Conservation (phyloP, 805 yeast species). For the Saturnispora sekii region DNA sequence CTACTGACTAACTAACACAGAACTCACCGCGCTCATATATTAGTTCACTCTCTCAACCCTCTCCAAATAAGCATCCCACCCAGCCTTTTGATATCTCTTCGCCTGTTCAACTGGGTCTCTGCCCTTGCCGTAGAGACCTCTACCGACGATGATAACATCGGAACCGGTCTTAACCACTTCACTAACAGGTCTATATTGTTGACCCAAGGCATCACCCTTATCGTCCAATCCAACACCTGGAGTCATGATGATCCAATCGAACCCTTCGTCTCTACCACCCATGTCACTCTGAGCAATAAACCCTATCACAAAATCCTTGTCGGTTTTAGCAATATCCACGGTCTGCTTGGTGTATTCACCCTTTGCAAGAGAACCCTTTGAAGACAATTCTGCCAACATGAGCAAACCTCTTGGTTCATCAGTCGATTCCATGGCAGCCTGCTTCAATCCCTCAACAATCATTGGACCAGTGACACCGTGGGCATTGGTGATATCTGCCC, state of each 20-base stretch:
- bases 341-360: slow-evolving; percentile 87
- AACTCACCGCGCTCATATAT: too few species aligned
- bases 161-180: slow-evolving; percentile 81
- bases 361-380: slow-evolving; percentile 86
- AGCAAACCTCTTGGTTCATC: slow-evolving; percentile 78
- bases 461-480: slow-evolving; percentile 97
- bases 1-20: too few species aligned
- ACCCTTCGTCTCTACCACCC: slow-evolving; percentile 76
- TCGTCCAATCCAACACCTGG: slow-evolving; percentile 99
- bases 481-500: slow-evolving; percentile 97
- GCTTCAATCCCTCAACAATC: slow-evolving; percentile 77
- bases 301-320: slow-evolving; percentile 87
- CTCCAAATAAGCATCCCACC: slow-evolving; percentile 82
- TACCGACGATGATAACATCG: slow-evolving; percentile 94
- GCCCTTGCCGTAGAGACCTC: slow-evolving; percentile 92
- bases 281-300: slow-evolving; percentile 89
- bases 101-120: slow-evolving; percentile 87
- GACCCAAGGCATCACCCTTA: slow-evolving; percentile 92
- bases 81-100: slow-evolving; percentile 80
- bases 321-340: slow-evolving; percentile 75
- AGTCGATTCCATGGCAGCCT: slow-evolving; percentile 65
- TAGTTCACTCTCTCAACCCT: slow-evolving; percentile 15
- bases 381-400: slow-evolving; percentile 92
- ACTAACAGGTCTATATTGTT: slow-evolving; percentile 88
- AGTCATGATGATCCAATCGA: slow-evolving; percentile 94